A percentile compares a stretch with the other conserved stretches of the same genome.
phyloP scores from a whole-genome alignment of 768 basidiomycete species.

The Termitomyces eurrhizus region DNA sequence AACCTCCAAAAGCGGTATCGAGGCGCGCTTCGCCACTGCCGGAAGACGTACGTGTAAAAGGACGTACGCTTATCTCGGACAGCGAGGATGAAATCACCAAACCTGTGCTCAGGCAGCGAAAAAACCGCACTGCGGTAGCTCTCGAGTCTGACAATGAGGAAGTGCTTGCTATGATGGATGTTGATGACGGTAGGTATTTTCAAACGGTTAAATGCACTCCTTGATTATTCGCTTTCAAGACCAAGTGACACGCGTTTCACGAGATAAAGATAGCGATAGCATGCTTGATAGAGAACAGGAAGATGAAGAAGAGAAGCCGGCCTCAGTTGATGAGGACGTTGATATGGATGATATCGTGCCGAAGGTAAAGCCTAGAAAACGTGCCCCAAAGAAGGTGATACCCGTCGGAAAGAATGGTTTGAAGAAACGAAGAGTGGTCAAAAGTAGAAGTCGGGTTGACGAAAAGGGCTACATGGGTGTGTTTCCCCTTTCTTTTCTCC shows the following conservation, averaged over 20 bases:
- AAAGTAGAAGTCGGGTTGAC: slow-evolving; percentile 51
- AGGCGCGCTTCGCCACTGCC: slow-evolving; percentile 5
- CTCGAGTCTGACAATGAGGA: slow-evolving; percentile 42
- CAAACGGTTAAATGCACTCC: background rate
- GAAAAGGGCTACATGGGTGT: slow-evolving; percentile 73
- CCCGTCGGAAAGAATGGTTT: slow-evolving; percentile 78
- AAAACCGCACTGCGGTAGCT: slow-evolving; percentile 21
- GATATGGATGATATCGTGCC: slow-evolving; percentile 34
- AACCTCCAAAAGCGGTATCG: slow-evolving; percentile 4
- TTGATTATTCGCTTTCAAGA: slow-evolving; percentile 22
- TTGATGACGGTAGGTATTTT: slow-evolving; percentile 58
- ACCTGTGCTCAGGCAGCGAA: slow-evolving; percentile 29
- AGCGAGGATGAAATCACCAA: slow-evolving; percentile 48
- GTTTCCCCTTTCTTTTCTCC: slow-evolving; percentile 17
- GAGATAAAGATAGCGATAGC: slow-evolving; percentile 10
- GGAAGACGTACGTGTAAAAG: slow-evolving; percentile 36
- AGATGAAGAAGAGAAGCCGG: slow-evolving; percentile 20
- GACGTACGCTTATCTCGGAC: slow-evolving; percentile 53
- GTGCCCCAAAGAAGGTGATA: slow-evolving; percentile 53
- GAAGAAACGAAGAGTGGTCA: slow-evolving; percentile 66
- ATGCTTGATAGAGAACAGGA: slow-evolving; percentile 17
- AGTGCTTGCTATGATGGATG: slow-evolving; percentile 65
- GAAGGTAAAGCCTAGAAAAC: slow-evolving; percentile 32
- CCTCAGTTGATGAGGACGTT: slow-evolving; percentile 29
- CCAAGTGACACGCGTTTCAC: slow-evolving; percentile 26